Base-by-base conservation (phyloP, 2,329 filamentous ascomycete species). In the Tolypocladium tundrense region DNA sequence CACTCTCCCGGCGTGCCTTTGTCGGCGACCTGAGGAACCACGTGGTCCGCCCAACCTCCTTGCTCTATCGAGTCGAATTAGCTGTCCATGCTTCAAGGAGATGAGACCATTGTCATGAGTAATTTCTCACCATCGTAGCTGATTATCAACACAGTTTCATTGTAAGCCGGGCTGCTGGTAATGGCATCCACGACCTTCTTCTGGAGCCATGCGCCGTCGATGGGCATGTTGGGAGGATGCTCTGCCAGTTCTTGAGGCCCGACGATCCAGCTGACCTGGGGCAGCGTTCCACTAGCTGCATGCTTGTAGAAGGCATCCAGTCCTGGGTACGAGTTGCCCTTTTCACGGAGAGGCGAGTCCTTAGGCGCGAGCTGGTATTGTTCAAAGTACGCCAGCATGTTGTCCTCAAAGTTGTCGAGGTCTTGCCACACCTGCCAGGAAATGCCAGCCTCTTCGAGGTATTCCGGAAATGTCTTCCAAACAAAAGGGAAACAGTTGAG, bases 141-240 rank as follows among this genome's bases (percentile, higher is more conserved):
- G 59, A 82, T 75, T 57, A 81, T 75, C 50, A 83, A 65, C 3
- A 76, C 72, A 1, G 77, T 81, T 16, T 74, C 74, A 31, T 74
- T 72, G 64, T 80, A 82, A 52, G 72, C 70, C 4, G 75, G 73
- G 41, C 79, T 79, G 58, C 72, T 71, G 14, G 73, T 76, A 4
- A 81, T 74, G 9, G 78, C 75, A 58, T 80, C 71, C 21, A 81
- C 75, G 8, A 83, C 70, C 63, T 79, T 70, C 66, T 80, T 77
- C 65, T 82, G 78, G 42, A 82, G 70, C 80, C 80, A 83, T 2
- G 73, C 78, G 16, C 80, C 80, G 61, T 83, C 80, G 61, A 74
- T 75, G 4, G 79, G 80, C 60, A 74, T 72, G 61, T 79, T 78
- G 1, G 80, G 79, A 2, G 79, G 74, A 63, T 83, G 62, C 55